A percentile compares a stretch with the other conserved stretches of the same genome.
These are phyloP conservation scores for Pterocarpus macrocarpus DNA, from an alignment of 306 rosid genomes.

Conservation along the genomic window DNA sequence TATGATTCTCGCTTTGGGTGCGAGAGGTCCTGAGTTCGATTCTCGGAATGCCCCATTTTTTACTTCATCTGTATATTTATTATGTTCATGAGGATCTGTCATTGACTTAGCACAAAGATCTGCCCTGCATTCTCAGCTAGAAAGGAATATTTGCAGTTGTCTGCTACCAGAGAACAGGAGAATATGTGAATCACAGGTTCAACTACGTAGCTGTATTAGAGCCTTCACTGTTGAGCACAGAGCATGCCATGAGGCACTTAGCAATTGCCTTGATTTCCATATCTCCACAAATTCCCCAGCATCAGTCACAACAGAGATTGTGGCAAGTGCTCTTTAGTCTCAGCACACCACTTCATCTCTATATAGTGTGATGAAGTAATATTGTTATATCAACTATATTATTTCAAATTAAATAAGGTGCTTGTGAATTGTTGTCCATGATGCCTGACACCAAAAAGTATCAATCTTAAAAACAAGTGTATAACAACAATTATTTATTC, in stretches of 20 bases:
- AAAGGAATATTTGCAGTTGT: too few relatives aligned
- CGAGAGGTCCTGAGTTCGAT: conserved; percentile 64
- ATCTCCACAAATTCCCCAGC: too few relatives aligned
- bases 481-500: conserved; percentile 26
- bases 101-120: conserved; percentile 6
- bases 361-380: neutral
- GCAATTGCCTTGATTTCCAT: neutral
- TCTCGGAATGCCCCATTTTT: conserved; percentile 58
- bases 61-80: neutral
- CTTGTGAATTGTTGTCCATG: neutral
- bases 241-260: neutral
- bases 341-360: neutral
- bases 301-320: neutral
- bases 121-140: neutral
- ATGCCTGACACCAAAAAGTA: neutral
- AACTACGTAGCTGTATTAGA: too few relatives aligned
- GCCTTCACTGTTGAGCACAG: neutral
- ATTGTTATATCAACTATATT: neutral
- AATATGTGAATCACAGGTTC: too few relatives aligned
- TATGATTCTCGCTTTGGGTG: conserved; percentile 70
- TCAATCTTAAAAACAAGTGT: conserved; percentile 17
- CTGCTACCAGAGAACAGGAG: too few relatives aligned
- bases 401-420: conserved; percentile 10
- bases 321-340: neutral
- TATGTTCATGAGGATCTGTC: neutral